Base-by-base conservation (phyloP, 805 yeast species). In the Cyberlindnera veronae region DNA sequence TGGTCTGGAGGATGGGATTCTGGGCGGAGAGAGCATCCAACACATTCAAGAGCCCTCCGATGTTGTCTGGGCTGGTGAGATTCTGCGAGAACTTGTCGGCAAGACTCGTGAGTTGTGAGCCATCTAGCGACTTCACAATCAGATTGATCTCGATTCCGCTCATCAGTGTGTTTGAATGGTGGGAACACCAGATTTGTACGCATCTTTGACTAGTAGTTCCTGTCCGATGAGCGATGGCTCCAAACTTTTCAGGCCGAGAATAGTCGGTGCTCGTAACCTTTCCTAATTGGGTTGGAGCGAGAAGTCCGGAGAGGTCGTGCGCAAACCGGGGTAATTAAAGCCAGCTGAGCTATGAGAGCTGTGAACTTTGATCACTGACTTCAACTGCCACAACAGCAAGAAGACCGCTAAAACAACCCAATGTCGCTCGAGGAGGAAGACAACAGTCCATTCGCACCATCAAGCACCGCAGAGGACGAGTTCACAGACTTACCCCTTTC, bases 401-500 rank as follows among this genome's bases (percentile, higher is more conserved):
- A n/a, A n/a, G n/a, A n/a, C n/a, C 30, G 16, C 18, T 13, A 15
- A 6, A 28, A 28, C 32, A n/a, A n/a, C n/a, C n/a, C n/a, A 34
- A 51, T 50, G 55, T 41, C 51, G 2, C 15, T 51, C 14, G 50
- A 44, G 19, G 58, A 55, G 7, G 60, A 54, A 22, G 57, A 55
- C 21, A 54, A 55, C 50, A 54, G 53, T 32, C 57, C 60, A 2
- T 44, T 48, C 20, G 45, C 53, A 1, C 45, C 50, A n/a, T 29
- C 50, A n/a, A n/a, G n/a, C 2, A 18, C 38, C 4, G 24, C 23
- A 3, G 50, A 50, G 16, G 59, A 55, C 30, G 57, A 45, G 12
- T 57, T 57, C 45, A 54, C 58, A 2, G 60, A 57, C 36, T 41
- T 55, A 6, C 59, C 61, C 6, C 41, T 57, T 17, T 34, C 35